These are phyloP conservation scores for Leptosphaerulina australis DNA, from an alignment of 2,329 filamentous ascomycete genomes.

Conservation along the genomic window DNA sequence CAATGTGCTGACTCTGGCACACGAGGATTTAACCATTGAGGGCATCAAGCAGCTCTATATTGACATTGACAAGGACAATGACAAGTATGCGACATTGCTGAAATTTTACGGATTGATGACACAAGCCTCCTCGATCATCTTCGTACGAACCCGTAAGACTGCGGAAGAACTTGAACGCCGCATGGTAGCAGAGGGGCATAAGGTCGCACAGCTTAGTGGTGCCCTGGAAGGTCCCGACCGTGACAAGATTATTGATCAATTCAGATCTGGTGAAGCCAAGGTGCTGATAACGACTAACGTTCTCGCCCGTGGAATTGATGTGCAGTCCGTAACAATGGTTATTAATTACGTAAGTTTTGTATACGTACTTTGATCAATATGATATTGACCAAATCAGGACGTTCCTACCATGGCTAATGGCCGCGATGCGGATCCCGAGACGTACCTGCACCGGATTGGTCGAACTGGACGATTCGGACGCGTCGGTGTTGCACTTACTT, in stretches of 20 bases:
- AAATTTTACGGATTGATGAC: slow-evolving; percentile 96
- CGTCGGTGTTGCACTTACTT: slow-evolving; percentile 93
- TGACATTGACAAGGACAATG: slow-evolving; percentile 79
- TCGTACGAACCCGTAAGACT: slow-evolving; percentile 89
- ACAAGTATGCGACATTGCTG: slow-evolving; percentile 87
- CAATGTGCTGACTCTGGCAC: slow-evolving; percentile 84
- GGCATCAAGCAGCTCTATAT: slow-evolving; percentile 98
- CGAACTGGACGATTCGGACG: slow-evolving; percentile 96
- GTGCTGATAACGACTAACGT: slow-evolving; percentile 98
- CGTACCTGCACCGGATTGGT: slow-evolving; percentile 96
- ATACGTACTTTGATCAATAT: not conserved
- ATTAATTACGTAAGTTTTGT: slow-evolving; percentile 77
- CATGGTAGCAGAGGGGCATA: slow-evolving; percentile 88
- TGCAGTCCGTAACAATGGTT: slow-evolving; percentile 92
- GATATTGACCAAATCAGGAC: slow-evolving; percentile 50
- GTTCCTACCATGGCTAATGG: slow-evolving; percentile 64
- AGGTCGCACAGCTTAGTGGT: slow-evolving; percentile 87
- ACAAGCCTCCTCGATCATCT: slow-evolving; percentile 96
- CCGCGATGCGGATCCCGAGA: slow-evolving; percentile 78
- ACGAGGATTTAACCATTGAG: slow-evolving; percentile 91
- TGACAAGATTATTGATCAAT: slow-evolving; percentile 83
- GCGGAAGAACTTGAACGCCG: slow-evolving; percentile 83
- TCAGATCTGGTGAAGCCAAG: slow-evolving; percentile 86
- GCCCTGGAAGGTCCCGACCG: slow-evolving; percentile 83
- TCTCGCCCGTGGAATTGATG: slow-evolving; percentile 90